Evolutionary conservation across 176 grass and related monocot genomes (phyloP), one percentile per base, ranked within the genome.

Genomic region (Canna indica): DNA sequence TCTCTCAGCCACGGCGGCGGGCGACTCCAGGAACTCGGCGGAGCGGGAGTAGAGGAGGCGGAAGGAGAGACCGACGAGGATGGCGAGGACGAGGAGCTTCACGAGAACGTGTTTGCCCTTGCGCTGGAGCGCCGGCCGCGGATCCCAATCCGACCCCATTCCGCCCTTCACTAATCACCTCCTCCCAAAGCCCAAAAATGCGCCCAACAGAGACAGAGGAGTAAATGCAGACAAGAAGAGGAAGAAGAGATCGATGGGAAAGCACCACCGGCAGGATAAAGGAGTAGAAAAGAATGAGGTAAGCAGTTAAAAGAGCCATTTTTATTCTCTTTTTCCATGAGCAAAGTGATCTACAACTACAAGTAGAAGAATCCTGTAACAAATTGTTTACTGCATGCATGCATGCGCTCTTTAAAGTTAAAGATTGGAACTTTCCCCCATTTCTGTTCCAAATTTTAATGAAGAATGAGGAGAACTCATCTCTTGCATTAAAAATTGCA

Each of bases 51-150:
- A 46, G 22, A 77, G 63, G 48, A 82, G 64, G 47, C 80, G 80
- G 67, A 82, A 82, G 59, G 65, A 36, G 63, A 82, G 42, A 10
- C 53, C 73, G 10, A 36, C 42, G 34, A 82, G 31, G 28, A 82
- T 32, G 7, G 8, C 74, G 20, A 64, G 12, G 15, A 77, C 36
- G 28, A 82, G 17, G 63, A 77, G 41, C 16, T 76, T 82, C 35
- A 82, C 57, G 66, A 74, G 35, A 17, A 68, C 56, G 38, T 82
- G 73, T 38, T 70, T 77, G 35, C 54, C 66, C 54, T 82, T 82
- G 66, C 73, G 80, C 60, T 82, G 74, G 27, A 47, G 41, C 17
- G 28, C 73, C 22, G 65, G 54, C 50, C 72, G 77, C 59, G 73
- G 54, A 38, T 76, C 73, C 29, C 60, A 77, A 22, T 71, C 66